Evolutionary conservation across 257 asterid species (phyloP).

Genomic region (Perilla frutescens): DNA sequence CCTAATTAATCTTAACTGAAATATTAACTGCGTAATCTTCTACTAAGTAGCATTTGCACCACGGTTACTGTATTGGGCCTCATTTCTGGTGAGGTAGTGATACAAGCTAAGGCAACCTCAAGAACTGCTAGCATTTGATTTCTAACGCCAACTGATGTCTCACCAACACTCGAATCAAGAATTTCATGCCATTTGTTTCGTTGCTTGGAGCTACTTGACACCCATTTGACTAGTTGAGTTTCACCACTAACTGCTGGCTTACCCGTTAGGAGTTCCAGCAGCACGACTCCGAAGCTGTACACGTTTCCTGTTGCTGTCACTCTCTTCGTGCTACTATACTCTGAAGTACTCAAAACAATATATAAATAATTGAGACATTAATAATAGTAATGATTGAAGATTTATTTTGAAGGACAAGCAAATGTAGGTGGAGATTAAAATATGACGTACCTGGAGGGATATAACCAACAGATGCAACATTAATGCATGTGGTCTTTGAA

Average conservation of each 20-base stretch:
- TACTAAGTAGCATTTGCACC: conserved; percentile 55
- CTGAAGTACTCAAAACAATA: conserved; percentile 45
- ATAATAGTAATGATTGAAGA: too few relatives aligned
- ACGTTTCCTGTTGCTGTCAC: conserved; percentile 81
- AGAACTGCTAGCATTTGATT: conserved; percentile 80
- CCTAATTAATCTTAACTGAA: too few relatives aligned
- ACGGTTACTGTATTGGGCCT: conserved; percentile 82
- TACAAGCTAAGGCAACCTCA: conserved; percentile 77
- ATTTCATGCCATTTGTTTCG: conserved; percentile 58
- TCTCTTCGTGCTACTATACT: conserved; percentile 87
- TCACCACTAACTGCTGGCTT: conserved; percentile 81
- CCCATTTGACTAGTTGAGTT: conserved; percentile 73
- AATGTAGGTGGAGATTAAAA: too few relatives aligned
- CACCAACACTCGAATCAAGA: conserved; percentile 64
- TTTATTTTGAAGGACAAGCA: too few relatives aligned
- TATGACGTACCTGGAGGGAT: conserved; percentile 67
- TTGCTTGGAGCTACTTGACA: conserved; percentile 51
- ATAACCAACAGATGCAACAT: conserved; percentile 85
- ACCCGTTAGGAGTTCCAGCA: conserved; percentile 80
- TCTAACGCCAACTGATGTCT: conserved; percentile 57
- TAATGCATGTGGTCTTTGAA: conserved; percentile 66
- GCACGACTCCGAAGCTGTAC: conserved; percentile 81
- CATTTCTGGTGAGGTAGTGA: conserved; percentile 62
- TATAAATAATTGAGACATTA: too few relatives aligned
- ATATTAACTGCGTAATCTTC: neutral